phyloP scores from a whole-genome alignment of 495 filamentous ascomycete genomes.

The Aspergillus affinis region DNA sequence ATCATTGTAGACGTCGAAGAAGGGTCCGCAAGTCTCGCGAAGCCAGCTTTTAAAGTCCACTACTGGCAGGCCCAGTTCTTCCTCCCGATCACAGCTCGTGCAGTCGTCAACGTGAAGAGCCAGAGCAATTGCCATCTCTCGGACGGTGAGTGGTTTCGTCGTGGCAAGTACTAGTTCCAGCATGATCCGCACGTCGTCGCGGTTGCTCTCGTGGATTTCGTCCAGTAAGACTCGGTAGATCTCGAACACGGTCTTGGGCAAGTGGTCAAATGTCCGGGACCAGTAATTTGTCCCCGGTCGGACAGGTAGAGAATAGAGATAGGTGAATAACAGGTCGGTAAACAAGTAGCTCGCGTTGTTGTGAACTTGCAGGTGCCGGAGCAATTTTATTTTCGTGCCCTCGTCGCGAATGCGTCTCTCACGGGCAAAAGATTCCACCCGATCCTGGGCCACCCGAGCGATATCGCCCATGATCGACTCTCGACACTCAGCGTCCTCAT shows the following conservation, averaged over 20 bases:
- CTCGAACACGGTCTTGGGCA: not conserved
- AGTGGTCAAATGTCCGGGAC: constrained; percentile 6
- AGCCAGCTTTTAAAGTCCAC: constrained; percentile 8
- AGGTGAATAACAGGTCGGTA: constrained; percentile 7
- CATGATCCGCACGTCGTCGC: constrained; percentile 16
- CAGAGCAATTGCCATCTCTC: constrained; percentile 26
- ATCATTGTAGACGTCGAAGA: constrained; percentile 29
- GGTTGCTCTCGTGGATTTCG: constrained; percentile 6
- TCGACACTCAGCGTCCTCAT: constrained; percentile 23
- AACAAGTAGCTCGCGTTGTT: constrained; percentile 22
- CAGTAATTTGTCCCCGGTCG: constrained; percentile 2
- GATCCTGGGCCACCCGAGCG: not conserved
- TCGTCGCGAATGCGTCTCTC: not conserved
- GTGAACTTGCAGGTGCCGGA: constrained; percentile 11
- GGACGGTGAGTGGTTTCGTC: constrained; percentile 24
- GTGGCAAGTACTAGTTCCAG: constrained; percentile 38
- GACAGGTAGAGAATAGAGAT: constrained; percentile 4
- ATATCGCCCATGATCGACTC: constrained; percentile 10
- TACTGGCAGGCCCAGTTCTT: not conserved
- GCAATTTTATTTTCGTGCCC: constrained; percentile 6
- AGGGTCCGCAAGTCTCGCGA: constrained; percentile 30
- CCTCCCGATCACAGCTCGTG: not conserved
- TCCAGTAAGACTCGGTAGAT: constrained; percentile 21
- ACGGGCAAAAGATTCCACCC: constrained; percentile 3
- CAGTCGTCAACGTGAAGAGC: constrained; percentile 22